These are phyloP conservation scores for Colletotrichum phormii DNA, from an alignment of 2,329 filamentous ascomycete genomes.

Conservation along the genomic window DNA sequence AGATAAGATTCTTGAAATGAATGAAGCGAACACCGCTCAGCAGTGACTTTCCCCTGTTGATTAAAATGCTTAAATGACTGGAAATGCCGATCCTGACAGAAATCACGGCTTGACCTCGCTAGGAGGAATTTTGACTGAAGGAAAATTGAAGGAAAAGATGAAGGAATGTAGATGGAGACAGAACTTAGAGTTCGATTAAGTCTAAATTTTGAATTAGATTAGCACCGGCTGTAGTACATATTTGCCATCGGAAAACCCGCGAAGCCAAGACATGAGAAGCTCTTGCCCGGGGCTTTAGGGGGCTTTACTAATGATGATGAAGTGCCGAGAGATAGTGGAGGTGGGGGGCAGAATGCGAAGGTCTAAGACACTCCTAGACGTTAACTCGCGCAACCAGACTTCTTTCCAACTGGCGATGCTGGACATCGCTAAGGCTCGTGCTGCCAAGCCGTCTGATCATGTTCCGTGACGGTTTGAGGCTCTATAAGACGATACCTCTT, in stretches of 20 bases:
- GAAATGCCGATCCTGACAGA: conserved; percentile 13
- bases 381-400: conserved; percentile 2
- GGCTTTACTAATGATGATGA: conserved; percentile 16
- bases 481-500: conserved; percentile 29
- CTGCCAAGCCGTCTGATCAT: conserved; percentile 33
- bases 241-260: conserved; percentile 11
- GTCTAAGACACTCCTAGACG: neutral
- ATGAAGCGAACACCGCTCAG: conserved; percentile 25
- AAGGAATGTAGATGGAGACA: conserved; percentile 6
- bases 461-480: conserved; percentile 36
- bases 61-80: conserved; percentile 31
- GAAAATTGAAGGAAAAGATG: conserved; percentile 1
- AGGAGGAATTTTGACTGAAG: conserved; percentile 14
- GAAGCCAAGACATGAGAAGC: conserved; percentile 19
- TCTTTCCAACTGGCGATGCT: neutral
- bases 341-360: neutral
- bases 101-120: conserved; percentile 29
- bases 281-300: neutral
- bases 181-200: conserved; percentile 7
- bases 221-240: conserved; percentile 6
- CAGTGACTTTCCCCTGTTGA: conserved; percentile 13
- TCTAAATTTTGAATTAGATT: conserved; percentile 35
- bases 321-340: conserved; percentile 5
- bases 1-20: neutral
- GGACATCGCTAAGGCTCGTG: conserved; percentile 10